These are phyloP conservation scores for Candida yuanshanica DNA, from an alignment of 805 yeast species.

Conservation along the genomic window DNA sequence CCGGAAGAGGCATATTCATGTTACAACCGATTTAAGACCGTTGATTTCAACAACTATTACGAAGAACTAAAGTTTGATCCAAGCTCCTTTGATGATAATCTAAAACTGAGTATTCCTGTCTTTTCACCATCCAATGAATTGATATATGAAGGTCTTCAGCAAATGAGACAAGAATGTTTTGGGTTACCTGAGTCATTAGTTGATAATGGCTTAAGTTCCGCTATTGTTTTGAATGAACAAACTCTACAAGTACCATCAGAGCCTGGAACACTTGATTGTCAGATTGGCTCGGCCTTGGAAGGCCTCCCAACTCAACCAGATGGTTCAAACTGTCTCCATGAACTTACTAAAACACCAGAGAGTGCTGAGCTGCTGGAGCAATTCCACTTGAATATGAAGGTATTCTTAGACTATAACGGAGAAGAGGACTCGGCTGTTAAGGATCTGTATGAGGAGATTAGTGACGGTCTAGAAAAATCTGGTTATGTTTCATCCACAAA, in stretches of 20 bases:
- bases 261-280: neutral
- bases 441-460: neutral
- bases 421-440: neutral
- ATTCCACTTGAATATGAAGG: neutral
- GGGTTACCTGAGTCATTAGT: conserved; percentile 8
- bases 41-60: conserved; percentile 6
- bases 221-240: neutral
- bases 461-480: neutral
- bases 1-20: conserved; percentile 12
- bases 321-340: neutral
- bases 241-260: neutral
- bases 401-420: neutral
- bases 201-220: neutral
- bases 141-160: conserved; percentile 11
- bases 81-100: neutral
- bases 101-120: conserved; percentile 4
- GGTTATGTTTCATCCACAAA: neutral
- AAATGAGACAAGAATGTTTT: conserved; percentile 6
- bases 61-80: conserved; percentile 1
- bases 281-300: neutral
- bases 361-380: neutral
- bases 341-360: neutral
- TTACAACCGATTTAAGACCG: conserved; percentile 14
- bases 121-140: conserved; percentile 14
- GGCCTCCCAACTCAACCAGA: neutral